Evolutionary conservation across 2,329 filamentous ascomycete species (phyloP).

Genomic region (Botrytis hyacinthi): DNA sequence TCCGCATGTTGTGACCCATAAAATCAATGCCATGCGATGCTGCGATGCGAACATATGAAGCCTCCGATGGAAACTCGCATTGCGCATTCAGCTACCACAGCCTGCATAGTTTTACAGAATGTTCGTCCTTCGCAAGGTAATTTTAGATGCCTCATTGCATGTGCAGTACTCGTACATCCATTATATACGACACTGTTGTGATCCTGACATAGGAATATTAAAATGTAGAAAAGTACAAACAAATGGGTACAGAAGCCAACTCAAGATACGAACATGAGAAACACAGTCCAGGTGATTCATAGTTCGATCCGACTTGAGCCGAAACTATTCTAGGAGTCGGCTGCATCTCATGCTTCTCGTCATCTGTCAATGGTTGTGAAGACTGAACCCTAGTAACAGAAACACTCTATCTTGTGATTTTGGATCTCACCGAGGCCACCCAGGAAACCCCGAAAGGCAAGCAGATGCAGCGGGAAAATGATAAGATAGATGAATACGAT

Average conservation of each 20-base stretch:
- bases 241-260: not conserved
- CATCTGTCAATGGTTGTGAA: not conserved
- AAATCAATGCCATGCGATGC: constrained; percentile 4
- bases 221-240: not conserved
- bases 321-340: not conserved
- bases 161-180: constrained; percentile 3
- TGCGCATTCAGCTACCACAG: constrained; percentile 8
- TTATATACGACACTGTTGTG: not conserved
- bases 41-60: constrained; percentile 14
- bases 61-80: constrained; percentile 15
- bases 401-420: not conserved
- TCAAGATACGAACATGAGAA: not conserved
- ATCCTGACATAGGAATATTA: not conserved
- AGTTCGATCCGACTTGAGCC: not conserved
- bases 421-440: not conserved
- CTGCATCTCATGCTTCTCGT: not conserved
- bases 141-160: constrained; percentile 15
- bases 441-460: not conserved
- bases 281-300: constrained; percentile 12
- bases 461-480: constrained; percentile 1
- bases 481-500: not conserved
- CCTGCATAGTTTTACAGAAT: not conserved
- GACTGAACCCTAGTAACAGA: not conserved
- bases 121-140: not conserved
- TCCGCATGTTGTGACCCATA: constrained; percentile 15